Percentiles rank a stretch among this genome's conserved stretches.
These are phyloP conservation scores for Solanum rostratum DNA, from an alignment of 257 asterid genomes.

Conservation along the genomic window DNA sequence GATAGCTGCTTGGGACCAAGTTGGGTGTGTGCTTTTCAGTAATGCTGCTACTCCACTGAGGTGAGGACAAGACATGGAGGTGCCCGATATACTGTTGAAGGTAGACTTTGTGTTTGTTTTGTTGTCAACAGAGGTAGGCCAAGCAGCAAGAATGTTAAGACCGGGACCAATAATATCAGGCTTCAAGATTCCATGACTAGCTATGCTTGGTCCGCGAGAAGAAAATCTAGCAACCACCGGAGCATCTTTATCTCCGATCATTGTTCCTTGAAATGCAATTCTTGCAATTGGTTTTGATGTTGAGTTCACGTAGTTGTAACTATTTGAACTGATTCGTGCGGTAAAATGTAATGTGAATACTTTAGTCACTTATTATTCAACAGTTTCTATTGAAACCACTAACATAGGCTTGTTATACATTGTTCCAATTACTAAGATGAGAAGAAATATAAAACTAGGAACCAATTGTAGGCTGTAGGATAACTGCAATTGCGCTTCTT, in stretches of 20 bases:
- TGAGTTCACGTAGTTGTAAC: neutral
- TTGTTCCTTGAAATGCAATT: neutral
- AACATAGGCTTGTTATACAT: neutral
- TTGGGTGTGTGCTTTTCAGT: neutral
- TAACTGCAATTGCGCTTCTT: slow-evolving; percentile 22
- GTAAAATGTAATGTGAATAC: too few species aligned
- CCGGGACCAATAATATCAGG: neutral
- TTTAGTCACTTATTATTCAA: neutral
- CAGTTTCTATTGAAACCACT: neutral
- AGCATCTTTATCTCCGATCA: neutral
- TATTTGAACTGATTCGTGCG: too few species aligned
- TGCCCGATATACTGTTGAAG: neutral
- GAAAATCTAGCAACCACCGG: neutral
- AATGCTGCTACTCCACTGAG: neutral
- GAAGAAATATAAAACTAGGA: neutral
- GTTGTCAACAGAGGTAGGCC: neutral
- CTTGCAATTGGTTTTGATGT: neutral
- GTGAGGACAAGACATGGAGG: neutral
- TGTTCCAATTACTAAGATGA: neutral
- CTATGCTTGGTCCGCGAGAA: neutral
- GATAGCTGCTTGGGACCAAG: slow-evolving; percentile 21
- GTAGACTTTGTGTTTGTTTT: neutral
- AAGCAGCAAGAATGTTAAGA: neutral
- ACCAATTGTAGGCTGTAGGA: neutral
- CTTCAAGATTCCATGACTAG: neutral